Evolutionary conservation across 306 rosid genomes (phyloP).

Genomic region (Potentilla sterilis): DNA sequence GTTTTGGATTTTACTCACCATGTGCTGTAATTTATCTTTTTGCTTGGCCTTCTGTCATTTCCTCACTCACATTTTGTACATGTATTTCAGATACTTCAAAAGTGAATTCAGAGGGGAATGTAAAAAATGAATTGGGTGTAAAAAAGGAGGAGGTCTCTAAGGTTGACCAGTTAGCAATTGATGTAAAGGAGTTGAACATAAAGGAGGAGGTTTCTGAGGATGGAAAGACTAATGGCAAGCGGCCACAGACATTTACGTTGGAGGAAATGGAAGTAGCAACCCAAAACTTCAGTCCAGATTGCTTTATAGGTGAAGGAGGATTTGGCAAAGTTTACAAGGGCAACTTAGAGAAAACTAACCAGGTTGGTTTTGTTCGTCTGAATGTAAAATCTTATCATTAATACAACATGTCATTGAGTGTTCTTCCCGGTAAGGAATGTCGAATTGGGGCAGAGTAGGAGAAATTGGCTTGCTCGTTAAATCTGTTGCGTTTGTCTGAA

Average conservation of each 20-base stretch:
- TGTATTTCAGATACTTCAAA: conserved; percentile 39
- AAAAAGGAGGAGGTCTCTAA: conserved; percentile 43
- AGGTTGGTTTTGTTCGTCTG: conserved; percentile 47
- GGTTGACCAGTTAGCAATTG: conserved; percentile 61
- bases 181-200: conserved; percentile 61
- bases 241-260: conserved; percentile 52
- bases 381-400: neutral
- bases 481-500: too few species aligned
- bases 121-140: conserved; percentile 32
- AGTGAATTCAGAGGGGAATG: conserved; percentile 41
- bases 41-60: conserved; percentile 17
- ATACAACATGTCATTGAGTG: neutral
- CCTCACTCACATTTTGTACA: conserved; percentile 17
- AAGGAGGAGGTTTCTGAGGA: conserved; percentile 44
- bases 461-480: too few species aligned
- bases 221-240: conserved; percentile 31
- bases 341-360: conserved; percentile 41
- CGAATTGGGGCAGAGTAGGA: too few species aligned
- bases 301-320: conserved; percentile 78
- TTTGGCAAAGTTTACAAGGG: conserved; percentile 84
- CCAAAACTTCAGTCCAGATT: conserved; percentile 46
- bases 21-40: conserved; percentile 28
- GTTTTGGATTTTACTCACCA: conserved; percentile 14
- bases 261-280: conserved; percentile 60
- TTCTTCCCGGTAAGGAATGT: too few species aligned